phyloP scores from a whole-genome alignment of 2,329 filamentous ascomycete genomes.

The Trichoderma atroviride region DNA sequence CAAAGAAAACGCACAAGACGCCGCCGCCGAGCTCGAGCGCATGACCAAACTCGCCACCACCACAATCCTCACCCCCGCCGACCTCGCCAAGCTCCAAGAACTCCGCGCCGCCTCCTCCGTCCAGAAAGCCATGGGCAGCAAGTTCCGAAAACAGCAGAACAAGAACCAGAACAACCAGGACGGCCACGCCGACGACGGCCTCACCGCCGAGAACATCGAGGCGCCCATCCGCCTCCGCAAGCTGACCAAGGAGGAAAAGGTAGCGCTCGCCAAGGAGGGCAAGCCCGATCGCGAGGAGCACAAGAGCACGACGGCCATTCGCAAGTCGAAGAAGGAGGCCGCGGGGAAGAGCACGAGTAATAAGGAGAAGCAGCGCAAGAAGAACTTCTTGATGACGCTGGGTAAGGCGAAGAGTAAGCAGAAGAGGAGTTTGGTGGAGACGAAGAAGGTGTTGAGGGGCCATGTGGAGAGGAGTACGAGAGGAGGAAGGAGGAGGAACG shows the following conservation, averaged over 20 bases:
- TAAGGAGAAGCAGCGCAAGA: constrained; percentile 92
- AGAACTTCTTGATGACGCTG: constrained; percentile 98
- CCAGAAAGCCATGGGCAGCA: constrained; percentile 59
- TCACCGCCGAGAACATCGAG: constrained; percentile 91
- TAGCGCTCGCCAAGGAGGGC: constrained; percentile 80
- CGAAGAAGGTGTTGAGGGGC: constrained; percentile 75
- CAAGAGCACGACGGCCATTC: constrained; percentile 80
- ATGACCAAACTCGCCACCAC: constrained; percentile 84
- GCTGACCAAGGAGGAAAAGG: constrained; percentile 84
- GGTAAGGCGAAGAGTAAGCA: constrained; percentile 95
- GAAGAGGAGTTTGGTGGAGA: constrained; percentile 89
- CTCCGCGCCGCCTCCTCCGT: constrained; percentile 75
- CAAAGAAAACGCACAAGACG: constrained; percentile 45
- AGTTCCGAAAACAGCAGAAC: constrained; percentile 48
- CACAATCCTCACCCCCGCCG: constrained; percentile 90
- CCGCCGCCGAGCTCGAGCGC: constrained; percentile 50
- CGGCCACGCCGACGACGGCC: constrained; percentile 76
- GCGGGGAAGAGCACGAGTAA: constrained; percentile 97
- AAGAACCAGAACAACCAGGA: constrained; percentile 48
- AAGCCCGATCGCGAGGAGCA: constrained; percentile 78
- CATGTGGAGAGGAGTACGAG: constrained; percentile 83
- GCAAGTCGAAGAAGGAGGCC: constrained; percentile 82
- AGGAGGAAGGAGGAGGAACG: constrained; percentile 79
- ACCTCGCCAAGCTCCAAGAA: constrained; percentile 92
- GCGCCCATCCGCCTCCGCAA: constrained; percentile 81